Evolutionary conservation across 345 rosid genomes (phyloP), one percentile per base, ranked within the genome.

Genomic region (Kernera saxatilis): DNA sequence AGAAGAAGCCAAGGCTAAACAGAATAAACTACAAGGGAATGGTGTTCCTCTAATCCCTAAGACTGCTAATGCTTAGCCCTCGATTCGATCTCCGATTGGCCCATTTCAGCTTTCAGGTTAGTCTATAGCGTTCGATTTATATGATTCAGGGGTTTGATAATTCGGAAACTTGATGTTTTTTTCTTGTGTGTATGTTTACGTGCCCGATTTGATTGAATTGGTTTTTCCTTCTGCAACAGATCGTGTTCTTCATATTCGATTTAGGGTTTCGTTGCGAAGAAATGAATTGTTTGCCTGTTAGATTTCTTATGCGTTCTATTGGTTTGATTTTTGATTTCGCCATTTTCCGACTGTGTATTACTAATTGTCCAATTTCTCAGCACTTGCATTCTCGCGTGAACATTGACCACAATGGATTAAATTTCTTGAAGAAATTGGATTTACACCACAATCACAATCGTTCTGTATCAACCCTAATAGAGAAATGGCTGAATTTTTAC

Each of bases 21-120:
- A 83, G 77, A 26, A 75, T 21, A 67, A 76, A 67, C 58, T 62
- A 9, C 82, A 81, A 62, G 85, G 77, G 33, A 75, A 51, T 13
- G 59, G 79, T 33, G 81, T 86, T 49, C 88, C 96, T 79, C 90
- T 92, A 52, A 83, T 88, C 80, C 92, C 98, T 48, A 88, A 83
- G 43, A 87, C 99, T 22, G 98, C 97, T 56, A 85, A 83, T 76
- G 87, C 98, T 69, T 91, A 82, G 80, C 32, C 32, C 23, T 32
- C 53, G 52, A 59, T 39, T 63, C 55, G 29, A 54, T 54, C 66
- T 37, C 75, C 67, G 41, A 70, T 52, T 30, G 10, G 6, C 45
- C 62, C 44, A 49, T 49, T 66, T 23, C 58, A 49, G 73, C 7
- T 74, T 35, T 37, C 44, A 39, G 78, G 82, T 83, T 30, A 72